phyloP scores from a whole-genome alignment of 768 basidiomycete genomes.

The Trametes sanguinea region DNA sequence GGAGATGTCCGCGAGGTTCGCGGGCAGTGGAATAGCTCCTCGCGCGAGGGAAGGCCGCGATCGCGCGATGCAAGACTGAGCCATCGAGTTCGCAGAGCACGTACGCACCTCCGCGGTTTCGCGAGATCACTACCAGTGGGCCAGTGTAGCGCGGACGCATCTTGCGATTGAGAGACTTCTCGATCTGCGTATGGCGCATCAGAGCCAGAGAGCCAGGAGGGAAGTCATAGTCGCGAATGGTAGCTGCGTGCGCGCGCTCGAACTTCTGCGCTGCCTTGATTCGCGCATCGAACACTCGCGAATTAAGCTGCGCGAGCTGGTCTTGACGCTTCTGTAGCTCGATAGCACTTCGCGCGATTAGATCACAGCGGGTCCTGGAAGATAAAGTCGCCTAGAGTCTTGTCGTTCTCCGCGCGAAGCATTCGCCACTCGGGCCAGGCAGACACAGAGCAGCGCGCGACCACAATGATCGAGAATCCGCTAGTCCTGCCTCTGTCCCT shows the following conservation, averaged over 20 bases:
- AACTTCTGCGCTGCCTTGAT: no score
- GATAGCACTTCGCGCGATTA: no score
- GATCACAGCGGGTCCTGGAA: conserved; percentile 37
- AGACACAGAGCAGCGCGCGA: conserved; percentile 37
- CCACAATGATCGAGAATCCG: conserved; percentile 31
- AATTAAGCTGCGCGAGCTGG: no score
- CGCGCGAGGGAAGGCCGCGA: conserved; percentile 22
- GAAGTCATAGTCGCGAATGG: conserved; percentile 30
- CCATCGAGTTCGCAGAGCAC: conserved; percentile 26
- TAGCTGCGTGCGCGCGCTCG: not conserved
- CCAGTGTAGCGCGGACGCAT: conserved; percentile 27
- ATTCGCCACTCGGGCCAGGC: conserved; percentile 35
- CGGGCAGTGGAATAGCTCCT: not conserved
- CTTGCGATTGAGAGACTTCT: conserved; percentile 27
- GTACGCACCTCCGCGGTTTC: conserved; percentile 24
- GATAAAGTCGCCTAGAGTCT: conserved; percentile 34
- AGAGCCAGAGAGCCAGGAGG: conserved; percentile 28
- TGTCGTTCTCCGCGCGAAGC: conserved; percentile 33
- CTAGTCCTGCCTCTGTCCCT: no score
- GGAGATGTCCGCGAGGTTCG: not conserved
- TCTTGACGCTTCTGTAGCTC: no score
- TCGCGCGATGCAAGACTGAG: conserved; percentile 6
- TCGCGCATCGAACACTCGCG: no score
- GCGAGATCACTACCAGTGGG: conserved; percentile 24
- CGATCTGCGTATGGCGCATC: conserved; percentile 28